Evolutionary conservation across 257 asterid species (phyloP).

Genomic region (Salvia miltiorrhiza): DNA sequence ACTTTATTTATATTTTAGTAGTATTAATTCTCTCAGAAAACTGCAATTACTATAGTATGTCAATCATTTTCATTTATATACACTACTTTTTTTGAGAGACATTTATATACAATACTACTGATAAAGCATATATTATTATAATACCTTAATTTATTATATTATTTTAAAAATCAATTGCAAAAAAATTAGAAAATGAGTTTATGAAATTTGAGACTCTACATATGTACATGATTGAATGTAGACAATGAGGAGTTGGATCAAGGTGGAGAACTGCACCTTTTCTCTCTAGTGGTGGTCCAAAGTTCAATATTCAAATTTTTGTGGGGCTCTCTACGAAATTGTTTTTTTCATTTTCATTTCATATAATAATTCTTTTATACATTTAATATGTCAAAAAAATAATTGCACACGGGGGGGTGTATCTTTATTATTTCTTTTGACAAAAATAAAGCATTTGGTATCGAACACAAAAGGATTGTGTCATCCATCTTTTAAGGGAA

Average conservation of each 20-base stretch:
- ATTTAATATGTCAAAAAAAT: constrained; percentile 20
- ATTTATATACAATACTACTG: not conserved
- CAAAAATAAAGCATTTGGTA: not conserved
- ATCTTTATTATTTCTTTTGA: constrained; percentile 3
- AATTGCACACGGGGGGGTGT: constrained; percentile 36
- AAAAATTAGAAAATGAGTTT: not conserved
- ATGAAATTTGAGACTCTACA: not conserved
- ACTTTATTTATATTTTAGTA: too few species aligned
- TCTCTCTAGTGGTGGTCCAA: constrained; percentile 33
- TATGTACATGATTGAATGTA: constrained; percentile 14
- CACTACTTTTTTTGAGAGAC: not conserved
- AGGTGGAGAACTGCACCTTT: constrained; percentile 34
- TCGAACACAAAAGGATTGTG: constrained; percentile 9
- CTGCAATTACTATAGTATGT: too few species aligned
- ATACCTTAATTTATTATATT: not conserved
- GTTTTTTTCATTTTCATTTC: constrained; percentile 1
- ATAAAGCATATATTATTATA: not conserved
- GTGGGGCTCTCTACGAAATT: constrained; percentile 16
- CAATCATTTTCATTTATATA: not conserved
- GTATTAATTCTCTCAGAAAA: too few species aligned
- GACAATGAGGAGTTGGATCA: constrained; percentile 44
- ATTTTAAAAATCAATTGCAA: not conserved
- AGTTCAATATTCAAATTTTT: constrained; percentile 23
- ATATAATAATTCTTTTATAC: not conserved
- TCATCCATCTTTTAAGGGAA: not conserved